Base-by-base conservation (phyloP, 345 rosid genomes). In the Citrus australasica region DNA sequence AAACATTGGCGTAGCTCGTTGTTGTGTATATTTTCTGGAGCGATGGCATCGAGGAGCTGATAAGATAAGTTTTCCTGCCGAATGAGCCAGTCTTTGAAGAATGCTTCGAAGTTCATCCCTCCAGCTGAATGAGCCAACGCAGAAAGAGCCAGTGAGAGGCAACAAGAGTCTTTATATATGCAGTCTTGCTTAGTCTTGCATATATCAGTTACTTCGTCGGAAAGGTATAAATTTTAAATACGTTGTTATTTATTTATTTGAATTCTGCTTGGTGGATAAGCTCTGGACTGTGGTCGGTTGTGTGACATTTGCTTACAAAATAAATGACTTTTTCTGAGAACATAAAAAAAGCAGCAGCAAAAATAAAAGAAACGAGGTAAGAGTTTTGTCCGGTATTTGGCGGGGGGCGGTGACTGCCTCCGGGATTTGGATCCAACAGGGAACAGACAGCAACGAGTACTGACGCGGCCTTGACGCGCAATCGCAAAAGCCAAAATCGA, bases 61-160 rank as follows among this genome's bases (percentile, higher is more conserved):
- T 76, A 67, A 16, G 73, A 76, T 67, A 79, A 74, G 51, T 42
- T 35, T 38, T 75, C 42, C 8, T 75, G 85, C 25, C 75, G 81
- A 3, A 51, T 28, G 17, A 86, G 40, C 90, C 88, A 89, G 58
- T n/a, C 76, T 6, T 68, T 46, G 78, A 83, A 73, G 84, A 87
- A 86, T 24, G 78, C 9, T 21, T 71, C 42, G 72, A 83, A 87
- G 28, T 28, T 69, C n/a, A 69, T 82, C 33, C 7, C 22, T 6
- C 32, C 62, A 46, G 60, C 46, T 8, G 30, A 17, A 28, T 9
- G 8, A 42, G 48, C 46, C 46, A 9, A 40, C 3, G 11, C 46
- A 0, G 11, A 40, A 40, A 3, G 13, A 9, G 46, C 46, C 46
- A 40, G 46, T 40, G 13, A 40, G 46, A 40, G 48, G 48, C 48